phyloP scores from a whole-genome alignment of 768 basidiomycete genomes.

The Termitomyces heimii region DNA sequence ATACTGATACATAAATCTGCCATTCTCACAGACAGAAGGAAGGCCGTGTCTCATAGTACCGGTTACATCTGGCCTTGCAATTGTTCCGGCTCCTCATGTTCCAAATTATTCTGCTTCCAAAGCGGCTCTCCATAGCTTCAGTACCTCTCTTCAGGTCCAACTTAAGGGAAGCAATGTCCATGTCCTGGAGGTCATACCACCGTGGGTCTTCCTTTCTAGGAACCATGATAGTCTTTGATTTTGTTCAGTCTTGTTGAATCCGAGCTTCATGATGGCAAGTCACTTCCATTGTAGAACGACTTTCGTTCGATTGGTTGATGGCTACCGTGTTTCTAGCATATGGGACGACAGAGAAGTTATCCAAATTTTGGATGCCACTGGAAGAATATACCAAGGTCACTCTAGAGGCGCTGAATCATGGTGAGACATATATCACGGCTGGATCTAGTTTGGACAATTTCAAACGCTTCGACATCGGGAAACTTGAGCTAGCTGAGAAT shows the following conservation, averaged over 20 bases:
- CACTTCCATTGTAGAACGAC: not conserved
- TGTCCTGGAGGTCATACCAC: constrained; percentile 53
- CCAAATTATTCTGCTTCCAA: constrained; percentile 53
- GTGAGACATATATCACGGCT: constrained; percentile 19
- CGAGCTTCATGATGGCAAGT: constrained; percentile 53
- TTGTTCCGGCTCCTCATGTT: constrained; percentile 35
- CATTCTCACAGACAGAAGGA: constrained; percentile 30
- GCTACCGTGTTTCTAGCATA: constrained; percentile 30
- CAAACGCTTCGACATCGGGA: constrained; percentile 28
- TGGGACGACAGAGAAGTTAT: constrained; percentile 40
- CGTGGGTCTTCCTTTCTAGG: constrained; percentile 29
- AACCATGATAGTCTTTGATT: not conserved
- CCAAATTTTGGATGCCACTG: constrained; percentile 51
- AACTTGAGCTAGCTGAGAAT: constrained; percentile 20
- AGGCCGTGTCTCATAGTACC: constrained; percentile 43
- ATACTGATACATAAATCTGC: not conserved
- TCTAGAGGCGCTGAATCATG: constrained; percentile 22
- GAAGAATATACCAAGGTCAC: constrained; percentile 35
- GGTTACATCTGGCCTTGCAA: constrained; percentile 47
- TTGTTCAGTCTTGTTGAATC: constrained; percentile 49
- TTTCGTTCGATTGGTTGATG: not conserved
- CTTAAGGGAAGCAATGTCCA: constrained; percentile 43
- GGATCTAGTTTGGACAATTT: constrained; percentile 19
- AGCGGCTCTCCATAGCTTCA: constrained; percentile 50
- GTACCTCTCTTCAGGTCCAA: constrained; percentile 39